Evolutionary conservation across 768 basidiomycete genomes (phyloP), one percentile per base, ranked within the genome.

Genomic region (Xerocomellus intermedius): DNA sequence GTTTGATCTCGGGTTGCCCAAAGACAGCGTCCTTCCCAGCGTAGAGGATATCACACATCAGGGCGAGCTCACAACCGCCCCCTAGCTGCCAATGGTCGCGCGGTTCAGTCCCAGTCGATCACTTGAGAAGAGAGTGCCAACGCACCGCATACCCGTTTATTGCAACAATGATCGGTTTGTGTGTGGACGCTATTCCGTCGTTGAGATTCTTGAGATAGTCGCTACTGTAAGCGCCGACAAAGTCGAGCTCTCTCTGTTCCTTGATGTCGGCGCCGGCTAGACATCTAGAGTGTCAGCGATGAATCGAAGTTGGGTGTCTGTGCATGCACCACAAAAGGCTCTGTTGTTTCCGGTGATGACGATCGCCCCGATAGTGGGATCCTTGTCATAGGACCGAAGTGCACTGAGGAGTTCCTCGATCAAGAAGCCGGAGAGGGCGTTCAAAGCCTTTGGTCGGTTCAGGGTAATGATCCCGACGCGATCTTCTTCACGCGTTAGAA

Each of bases 41-140:
- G 54, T 95, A 84, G 66, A 97, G 83, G 70, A 97, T 91, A 71
- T 98, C 95, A 71, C 91, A 93, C 89, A 93, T 93, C 64, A 98
- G 78, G 0, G 95, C 95, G 33, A 98, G 85, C 73, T 98, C 96
- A 69, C 95, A 97, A 17, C 96, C 96, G 38, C 95, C 96, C 5
- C 96, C 96, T 57, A 98, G 85, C 94, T 97, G 16, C 35, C 14
- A 42, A 32, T 4, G 19, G 8, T 37, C 26, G 16, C 38, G 75
- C 86, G 28, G 9, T 36, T 42, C 33, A 56, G 48, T 28, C 28
- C n/a, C 3, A 19, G 8, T 32, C 43, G 14, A 32, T 16, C 33
- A 21, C 5, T 41, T 16, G 39, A 35, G 32, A 16, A 58, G 19
- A 13, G 12, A 4, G 5, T 6, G 16, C 8, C 8, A 5, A 60